These are phyloP conservation scores for Pholiota molesta DNA, from an alignment of 768 basidiomycete species.

Conservation along the genomic window DNA sequence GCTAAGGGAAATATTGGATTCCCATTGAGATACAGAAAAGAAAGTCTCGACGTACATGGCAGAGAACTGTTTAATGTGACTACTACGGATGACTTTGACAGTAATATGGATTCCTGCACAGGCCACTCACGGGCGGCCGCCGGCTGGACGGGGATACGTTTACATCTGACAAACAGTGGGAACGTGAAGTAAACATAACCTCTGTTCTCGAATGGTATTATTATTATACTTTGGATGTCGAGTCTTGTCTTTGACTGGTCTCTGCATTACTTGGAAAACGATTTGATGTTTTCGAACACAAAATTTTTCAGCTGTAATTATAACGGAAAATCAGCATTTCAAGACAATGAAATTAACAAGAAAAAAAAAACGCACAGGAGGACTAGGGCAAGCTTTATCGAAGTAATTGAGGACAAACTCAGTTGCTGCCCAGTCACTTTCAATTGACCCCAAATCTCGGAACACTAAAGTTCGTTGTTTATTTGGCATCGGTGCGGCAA, in stretches of 20 bases:
- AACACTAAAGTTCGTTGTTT: conserved; percentile 61
- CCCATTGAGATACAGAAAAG: neutral
- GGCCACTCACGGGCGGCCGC: too few species aligned
- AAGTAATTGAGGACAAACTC: conserved; percentile 79
- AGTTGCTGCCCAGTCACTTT: conserved; percentile 74
- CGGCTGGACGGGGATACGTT: too few species aligned
- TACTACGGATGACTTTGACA: too few species aligned
- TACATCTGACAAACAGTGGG: too few species aligned
- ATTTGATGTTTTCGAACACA: conserved; percentile 37
- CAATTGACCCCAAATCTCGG: conserved; percentile 72
- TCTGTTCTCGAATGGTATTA: neutral
- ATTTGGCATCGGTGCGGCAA: conserved; percentile 57
- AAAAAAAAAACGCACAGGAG: conserved; percentile 52
- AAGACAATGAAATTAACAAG: neutral
- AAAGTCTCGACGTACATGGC: too few species aligned
- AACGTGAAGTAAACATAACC: neutral
- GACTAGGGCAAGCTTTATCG: conserved; percentile 69
- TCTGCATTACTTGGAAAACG: conserved; percentile 1
- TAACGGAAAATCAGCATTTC: neutral
- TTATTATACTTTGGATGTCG: neutral
- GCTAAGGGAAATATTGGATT: neutral
- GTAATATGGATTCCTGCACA: too few species aligned
- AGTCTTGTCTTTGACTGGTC: neutral
- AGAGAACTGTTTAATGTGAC: too few species aligned
- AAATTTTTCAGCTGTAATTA: conserved; percentile 53